A percentile compares a stretch with the other conserved stretches of the same genome.
These are phyloP conservation scores for Ustilago crameri DNA, from an alignment of 1,284 basidiomycete species.

Conservation along the genomic window DNA sequence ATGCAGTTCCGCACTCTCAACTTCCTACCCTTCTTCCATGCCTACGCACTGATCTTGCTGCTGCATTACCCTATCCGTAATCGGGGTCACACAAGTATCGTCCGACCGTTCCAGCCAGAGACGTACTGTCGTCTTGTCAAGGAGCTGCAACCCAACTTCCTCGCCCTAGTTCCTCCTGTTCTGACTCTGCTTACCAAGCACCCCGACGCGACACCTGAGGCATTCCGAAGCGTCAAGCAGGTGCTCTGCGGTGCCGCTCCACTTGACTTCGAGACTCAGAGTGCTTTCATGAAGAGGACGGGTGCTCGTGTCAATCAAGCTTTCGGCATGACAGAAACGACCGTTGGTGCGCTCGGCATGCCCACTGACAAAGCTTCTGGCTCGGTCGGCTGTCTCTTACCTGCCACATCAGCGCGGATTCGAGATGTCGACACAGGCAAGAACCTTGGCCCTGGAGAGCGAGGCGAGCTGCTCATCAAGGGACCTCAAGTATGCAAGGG, in stretches of 20 bases:
- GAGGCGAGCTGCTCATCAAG: conserved; percentile 42
- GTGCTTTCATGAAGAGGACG: conserved; percentile 29
- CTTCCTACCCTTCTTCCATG: conserved; percentile 51
- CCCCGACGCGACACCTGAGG: conserved; percentile 16
- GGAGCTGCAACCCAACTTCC: conserved; percentile 26
- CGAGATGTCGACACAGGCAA: conserved; percentile 42
- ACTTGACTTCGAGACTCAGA: conserved; percentile 31
- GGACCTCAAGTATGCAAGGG: conserved; percentile 48
- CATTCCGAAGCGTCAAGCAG: conserved; percentile 17
- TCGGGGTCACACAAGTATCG: conserved; percentile 14
- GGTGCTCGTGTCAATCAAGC: conserved; percentile 33
- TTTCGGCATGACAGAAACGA: conserved; percentile 53
- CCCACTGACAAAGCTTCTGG: conserved; percentile 9
- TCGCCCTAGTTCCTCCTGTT: conserved; percentile 37
- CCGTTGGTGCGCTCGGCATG: conserved; percentile 39
- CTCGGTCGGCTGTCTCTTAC: no score
- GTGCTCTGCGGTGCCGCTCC: conserved; percentile 40
- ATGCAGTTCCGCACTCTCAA: conserved; percentile 22
- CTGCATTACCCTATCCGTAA: conserved; percentile 21
- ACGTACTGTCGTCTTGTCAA: conserved; percentile 25
- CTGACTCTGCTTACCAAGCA: conserved; percentile 28
- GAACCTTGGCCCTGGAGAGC: conserved; percentile 27
- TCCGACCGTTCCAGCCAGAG: conserved; percentile 36
- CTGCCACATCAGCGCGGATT: conserved; percentile 24
- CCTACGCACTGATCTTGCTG: conserved; percentile 26